Evolutionary conservation across 352 stramenopile species (phyloP).

Genomic region (Blastocystis sp.): DNA sequence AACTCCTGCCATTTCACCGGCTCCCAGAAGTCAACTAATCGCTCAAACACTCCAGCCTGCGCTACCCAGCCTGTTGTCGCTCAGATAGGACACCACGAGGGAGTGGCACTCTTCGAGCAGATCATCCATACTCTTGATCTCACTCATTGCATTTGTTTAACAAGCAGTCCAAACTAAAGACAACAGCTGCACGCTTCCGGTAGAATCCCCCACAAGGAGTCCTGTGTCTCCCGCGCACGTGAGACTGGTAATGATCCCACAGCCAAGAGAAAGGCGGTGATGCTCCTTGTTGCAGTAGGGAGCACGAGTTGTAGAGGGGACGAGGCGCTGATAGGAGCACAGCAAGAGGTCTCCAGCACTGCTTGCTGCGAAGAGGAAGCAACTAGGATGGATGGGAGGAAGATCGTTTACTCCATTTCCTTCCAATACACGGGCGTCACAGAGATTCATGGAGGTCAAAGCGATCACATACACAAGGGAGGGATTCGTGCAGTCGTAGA

Average conservation of each 20-base stretch:
- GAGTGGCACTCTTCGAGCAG: not conserved
- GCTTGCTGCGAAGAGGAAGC: conserved; percentile 22
- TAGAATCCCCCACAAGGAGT: not conserved
- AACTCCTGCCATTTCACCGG: conserved; percentile 61
- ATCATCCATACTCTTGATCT: not conserved
- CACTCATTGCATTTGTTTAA: not conserved
- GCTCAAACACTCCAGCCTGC: not conserved
- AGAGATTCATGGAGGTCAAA: not conserved
- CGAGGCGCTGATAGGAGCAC: not conserved
- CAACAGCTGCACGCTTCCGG: not conserved
- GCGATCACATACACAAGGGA: not conserved
- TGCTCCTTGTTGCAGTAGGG: not conserved
- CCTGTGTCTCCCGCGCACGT: not conserved
- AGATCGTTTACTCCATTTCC: not conserved
- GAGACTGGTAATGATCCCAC: not conserved
- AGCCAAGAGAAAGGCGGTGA: conserved; percentile 45
- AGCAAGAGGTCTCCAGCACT: conserved; percentile 23
- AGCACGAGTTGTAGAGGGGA: not conserved
- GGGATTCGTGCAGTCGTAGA: not conserved
- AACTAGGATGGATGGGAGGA: not conserved
- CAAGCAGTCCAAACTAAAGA: not conserved
- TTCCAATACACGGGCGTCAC: not conserved
- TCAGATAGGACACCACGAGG: conserved; percentile 18
- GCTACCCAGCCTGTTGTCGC: conserved; percentile 19
- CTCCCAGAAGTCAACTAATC: conserved; percentile 59